phyloP scores from a whole-genome alignment of 768 basidiomycete genomes.

The Suillus subaureus region DNA sequence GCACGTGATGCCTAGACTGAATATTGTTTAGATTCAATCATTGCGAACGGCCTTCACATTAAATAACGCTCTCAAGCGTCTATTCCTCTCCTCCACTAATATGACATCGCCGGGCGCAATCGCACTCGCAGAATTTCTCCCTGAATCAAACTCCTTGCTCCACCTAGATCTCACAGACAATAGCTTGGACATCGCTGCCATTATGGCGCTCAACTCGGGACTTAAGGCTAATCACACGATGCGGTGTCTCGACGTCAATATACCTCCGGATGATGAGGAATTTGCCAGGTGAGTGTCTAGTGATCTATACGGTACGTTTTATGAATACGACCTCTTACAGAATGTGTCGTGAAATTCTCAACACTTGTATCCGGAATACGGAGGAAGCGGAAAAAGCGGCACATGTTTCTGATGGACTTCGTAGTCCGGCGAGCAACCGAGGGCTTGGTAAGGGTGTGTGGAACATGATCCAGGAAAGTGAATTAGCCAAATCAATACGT shows the following conservation, averaged over 20 bases:
- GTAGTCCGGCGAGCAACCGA: slow-evolving; percentile 44
- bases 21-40: slow-evolving; percentile 65
- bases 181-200: slow-evolving; percentile 82
- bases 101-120: slow-evolving; percentile 88
- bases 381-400: slow-evolving; percentile 69
- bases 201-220: slow-evolving; percentile 88
- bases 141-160: slow-evolving; percentile 82
- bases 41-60: slow-evolving; percentile 92
- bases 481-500: slow-evolving; percentile 71
- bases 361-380: slow-evolving; percentile 90
- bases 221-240: slow-evolving; percentile 83
- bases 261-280: slow-evolving; percentile 82
- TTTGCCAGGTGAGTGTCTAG: slow-evolving; percentile 54
- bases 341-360: slow-evolving; percentile 87
- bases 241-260: slow-evolving; percentile 91
- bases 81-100: slow-evolving; percentile 86
- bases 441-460: slow-evolving; percentile 71
- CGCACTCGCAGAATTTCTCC: slow-evolving; percentile 93
- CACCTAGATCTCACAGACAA: slow-evolving; percentile 92
- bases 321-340: slow-evolving; percentile 39
- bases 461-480: slow-evolving; percentile 86
- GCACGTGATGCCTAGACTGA: not conserved
- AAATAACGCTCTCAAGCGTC: slow-evolving; percentile 86
- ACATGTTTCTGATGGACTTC: slow-evolving; percentile 22
- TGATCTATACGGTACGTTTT: not conserved